Evolutionary conservation across 805 yeast genomes (phyloP).

Genomic region (Zygoascus ofunaensis): DNA sequence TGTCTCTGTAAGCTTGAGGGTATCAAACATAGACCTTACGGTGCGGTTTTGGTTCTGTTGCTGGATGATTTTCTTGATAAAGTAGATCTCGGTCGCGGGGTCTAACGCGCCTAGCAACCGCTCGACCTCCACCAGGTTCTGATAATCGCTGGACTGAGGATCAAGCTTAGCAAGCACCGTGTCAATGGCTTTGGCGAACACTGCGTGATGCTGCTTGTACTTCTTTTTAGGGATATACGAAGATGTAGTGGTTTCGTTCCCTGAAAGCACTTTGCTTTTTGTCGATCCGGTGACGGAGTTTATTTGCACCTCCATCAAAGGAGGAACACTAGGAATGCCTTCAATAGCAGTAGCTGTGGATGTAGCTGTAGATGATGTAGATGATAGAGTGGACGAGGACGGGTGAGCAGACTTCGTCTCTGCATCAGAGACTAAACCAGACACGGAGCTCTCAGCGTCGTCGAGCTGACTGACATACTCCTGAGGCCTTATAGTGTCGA

Average conservation of each 20-base stretch:
- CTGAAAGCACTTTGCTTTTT: not conserved
- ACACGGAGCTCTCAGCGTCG: not conserved
- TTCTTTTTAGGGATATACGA: not conserved
- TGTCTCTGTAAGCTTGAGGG: not conserved
- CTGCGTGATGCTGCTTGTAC: slow-evolving; percentile 2
- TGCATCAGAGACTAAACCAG: not conserved
- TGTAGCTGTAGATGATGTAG: too few species aligned
- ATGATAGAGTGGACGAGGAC: not conserved
- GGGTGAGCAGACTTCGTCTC: not conserved
- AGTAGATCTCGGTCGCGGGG: slow-evolving; percentile 14
- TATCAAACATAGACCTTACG: slow-evolving; percentile 4
- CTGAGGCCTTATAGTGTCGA: slow-evolving; percentile 29
- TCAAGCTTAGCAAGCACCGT: slow-evolving; percentile 5
- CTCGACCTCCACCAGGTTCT: slow-evolving; percentile 2
- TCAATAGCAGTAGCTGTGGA: too few species aligned
- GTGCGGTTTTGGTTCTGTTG: slow-evolving; percentile 4
- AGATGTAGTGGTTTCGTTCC: not conserved
- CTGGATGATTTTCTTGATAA: slow-evolving; percentile 14
- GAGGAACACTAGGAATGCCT: slow-evolving; percentile 4
- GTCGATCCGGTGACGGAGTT: slow-evolving; percentile 2
- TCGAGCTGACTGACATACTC: not conserved
- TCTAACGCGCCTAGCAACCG: slow-evolving; percentile 5
- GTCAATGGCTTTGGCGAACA: slow-evolving; percentile 4
- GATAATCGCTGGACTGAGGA: slow-evolving; percentile 5
- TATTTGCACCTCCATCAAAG: slow-evolving; percentile 2